Evolutionary conservation across 176 grass and related monocot genomes (phyloP).

Genomic region (Poa annua): DNA sequence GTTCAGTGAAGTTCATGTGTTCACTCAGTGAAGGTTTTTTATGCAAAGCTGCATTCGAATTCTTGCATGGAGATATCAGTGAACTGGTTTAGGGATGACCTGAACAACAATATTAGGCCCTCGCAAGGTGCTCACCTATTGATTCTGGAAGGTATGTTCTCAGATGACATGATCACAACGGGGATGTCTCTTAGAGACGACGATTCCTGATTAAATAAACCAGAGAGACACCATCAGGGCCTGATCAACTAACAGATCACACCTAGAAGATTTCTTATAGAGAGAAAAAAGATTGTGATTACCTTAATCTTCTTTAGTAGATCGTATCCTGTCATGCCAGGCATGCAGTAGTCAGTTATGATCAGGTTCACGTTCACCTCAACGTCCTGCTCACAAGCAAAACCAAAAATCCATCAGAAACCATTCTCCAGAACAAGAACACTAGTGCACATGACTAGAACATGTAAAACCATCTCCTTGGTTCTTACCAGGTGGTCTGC

Average conservation of each 20-base stretch:
- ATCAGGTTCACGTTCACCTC: constrained; percentile 95
- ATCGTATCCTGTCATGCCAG: constrained; percentile 93
- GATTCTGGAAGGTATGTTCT: constrained; percentile 96
- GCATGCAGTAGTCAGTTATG: constrained; percentile 98
- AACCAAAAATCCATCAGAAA: constrained; percentile 19
- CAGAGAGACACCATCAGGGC: constrained; percentile 24
- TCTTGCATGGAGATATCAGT: constrained; percentile 4
- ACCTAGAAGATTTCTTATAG: background rate
- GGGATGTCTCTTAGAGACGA: constrained; percentile 81
- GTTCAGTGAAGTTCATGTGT: background rate
- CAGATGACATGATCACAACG: constrained; percentile 96
- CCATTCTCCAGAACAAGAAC: constrained; percentile 11
- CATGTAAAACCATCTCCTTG: background rate
- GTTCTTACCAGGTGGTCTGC: constrained; percentile 63
- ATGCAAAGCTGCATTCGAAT: background rate
- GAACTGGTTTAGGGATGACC: background rate
- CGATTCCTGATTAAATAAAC: constrained; percentile 63
- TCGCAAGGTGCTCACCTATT: constrained; percentile 63
- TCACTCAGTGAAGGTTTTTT: background rate
- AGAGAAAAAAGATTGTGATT: background rate
- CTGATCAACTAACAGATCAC: background rate
- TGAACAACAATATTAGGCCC: background rate
- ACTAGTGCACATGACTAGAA: background rate
- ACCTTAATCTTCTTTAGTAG: constrained; percentile 98
- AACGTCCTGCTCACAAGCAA: constrained; percentile 59